Evolutionary conservation across 1,284 basidiomycete species (phyloP).

Genomic region (Rhodotorula sp.): DNA sequence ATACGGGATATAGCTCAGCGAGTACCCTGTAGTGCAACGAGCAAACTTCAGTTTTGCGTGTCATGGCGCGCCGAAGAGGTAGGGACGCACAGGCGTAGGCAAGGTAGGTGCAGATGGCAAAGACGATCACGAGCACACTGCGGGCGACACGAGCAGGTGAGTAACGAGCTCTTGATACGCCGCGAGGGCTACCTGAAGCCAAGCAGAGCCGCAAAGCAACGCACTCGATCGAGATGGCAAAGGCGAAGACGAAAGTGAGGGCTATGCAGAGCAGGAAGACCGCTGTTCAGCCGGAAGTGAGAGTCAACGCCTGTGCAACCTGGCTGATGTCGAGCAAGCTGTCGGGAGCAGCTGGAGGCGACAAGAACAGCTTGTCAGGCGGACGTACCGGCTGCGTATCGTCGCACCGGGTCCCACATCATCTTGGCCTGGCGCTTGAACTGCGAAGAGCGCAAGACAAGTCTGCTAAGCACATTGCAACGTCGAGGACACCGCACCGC

Average conservation of each 20-base stretch:
- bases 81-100: slow-evolving; percentile 45
- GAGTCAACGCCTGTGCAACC: background rate
- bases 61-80: background rate
- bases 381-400: slow-evolving; percentile 25
- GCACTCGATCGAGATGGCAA: slow-evolving; percentile 33
- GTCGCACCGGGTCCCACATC: slow-evolving; percentile 54
- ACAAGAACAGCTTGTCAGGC: background rate
- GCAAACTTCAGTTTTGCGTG: background rate
- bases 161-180: background rate
- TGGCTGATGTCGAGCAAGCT: too few relatives aligned
- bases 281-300: background rate
- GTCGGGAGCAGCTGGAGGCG: too few relatives aligned
- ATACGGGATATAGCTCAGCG: slow-evolving; percentile 73
- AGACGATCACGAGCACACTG: slow-evolving; percentile 40
- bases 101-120: slow-evolving; percentile 51
- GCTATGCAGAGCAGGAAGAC: slow-evolving; percentile 40
- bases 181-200: too few relatives aligned
- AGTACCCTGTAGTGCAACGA: slow-evolving; percentile 19
- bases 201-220: background rate
- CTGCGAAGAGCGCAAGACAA: slow-evolving; percentile 52
- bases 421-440: slow-evolving; percentile 77
- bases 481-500: too few relatives aligned
- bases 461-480: slow-evolving; percentile 1
- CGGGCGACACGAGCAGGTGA: background rate
- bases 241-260: slow-evolving; percentile 39